phyloP scores from a whole-genome alignment of 75 land plant genomes.

The Gnetum montanum region DNA sequence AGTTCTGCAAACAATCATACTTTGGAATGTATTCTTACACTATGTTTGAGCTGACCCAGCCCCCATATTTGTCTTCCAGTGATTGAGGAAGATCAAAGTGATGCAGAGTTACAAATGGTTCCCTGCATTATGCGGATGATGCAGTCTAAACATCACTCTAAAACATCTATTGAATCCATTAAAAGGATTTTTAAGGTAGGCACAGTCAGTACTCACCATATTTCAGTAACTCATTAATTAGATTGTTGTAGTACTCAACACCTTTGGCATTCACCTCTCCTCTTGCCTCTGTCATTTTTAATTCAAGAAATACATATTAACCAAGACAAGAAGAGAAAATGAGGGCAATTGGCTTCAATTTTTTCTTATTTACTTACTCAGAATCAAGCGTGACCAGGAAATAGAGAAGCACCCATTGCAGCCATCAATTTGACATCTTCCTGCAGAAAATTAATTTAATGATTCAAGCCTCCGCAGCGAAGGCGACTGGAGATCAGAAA shows the following conservation, averaged over 20 bases:
- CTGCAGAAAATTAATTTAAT: not conserved
- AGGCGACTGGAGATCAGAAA: not conserved
- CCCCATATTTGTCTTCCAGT: not conserved
- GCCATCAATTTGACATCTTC: not conserved
- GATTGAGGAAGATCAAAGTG: no score
- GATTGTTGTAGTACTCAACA: not conserved
- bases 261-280: not conserved
- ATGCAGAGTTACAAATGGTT: not conserved
- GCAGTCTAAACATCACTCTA: not conserved
- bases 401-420: slow-evolving; percentile 2
- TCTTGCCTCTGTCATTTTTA: not conserved
- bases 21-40: not conserved
- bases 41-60: not conserved
- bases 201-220: not conserved
- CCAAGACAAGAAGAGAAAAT: not conserved
- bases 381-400: not conserved
- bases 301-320: not conserved
- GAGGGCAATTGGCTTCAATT: not conserved
- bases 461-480: not conserved
- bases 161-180: not conserved
- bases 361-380: not conserved
- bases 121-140: not conserved
- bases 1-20: not conserved
- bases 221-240: not conserved
- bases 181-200: not conserved